Conservation (phyloP, 345 rosid genomes). For the Garcia nutans region DNA sequence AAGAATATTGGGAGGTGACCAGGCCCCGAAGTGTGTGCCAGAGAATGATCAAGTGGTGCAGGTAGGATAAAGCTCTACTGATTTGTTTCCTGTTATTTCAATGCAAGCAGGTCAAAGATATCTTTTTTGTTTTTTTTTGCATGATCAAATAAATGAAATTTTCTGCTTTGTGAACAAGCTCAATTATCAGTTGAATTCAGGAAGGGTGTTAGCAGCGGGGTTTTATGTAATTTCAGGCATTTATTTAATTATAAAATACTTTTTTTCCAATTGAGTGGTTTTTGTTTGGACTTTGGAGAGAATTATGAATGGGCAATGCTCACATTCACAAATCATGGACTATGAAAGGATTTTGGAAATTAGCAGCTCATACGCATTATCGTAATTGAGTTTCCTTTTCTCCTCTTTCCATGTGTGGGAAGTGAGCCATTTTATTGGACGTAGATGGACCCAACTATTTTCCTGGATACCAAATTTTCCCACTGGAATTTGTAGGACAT, state of each 20-base stretch:
- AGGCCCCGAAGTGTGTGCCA: slow-evolving; percentile 60
- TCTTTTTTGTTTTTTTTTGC: too few relatives aligned
- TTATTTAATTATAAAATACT: too few relatives aligned
- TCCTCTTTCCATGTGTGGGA: neutral
- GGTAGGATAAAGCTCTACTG: slow-evolving; percentile 36
- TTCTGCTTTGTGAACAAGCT: neutral
- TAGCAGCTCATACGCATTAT: neutral
- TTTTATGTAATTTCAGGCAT: neutral
- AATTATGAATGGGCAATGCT: too few relatives aligned
- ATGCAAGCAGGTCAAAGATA: too few relatives aligned
- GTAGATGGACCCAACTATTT: neutral
- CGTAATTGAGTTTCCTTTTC: neutral
- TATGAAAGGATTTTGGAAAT: neutral
- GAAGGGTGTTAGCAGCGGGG: neutral
- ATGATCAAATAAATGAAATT: too few relatives aligned
- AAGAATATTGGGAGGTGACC: slow-evolving; percentile 49
- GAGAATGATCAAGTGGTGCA: slow-evolving; percentile 82
- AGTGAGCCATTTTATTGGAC: neutral
- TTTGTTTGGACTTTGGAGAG: neutral
- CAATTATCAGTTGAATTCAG: neutral
- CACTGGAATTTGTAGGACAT: neutral
- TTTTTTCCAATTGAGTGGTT: neutral
- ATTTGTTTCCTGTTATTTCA: neutral
- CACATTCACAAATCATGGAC: too few relatives aligned
- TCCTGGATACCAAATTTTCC: neutral